Evolutionary conservation across 371 early-diverging fungal genomes (phyloP).

Genomic region (Smittium culicis): DNA sequence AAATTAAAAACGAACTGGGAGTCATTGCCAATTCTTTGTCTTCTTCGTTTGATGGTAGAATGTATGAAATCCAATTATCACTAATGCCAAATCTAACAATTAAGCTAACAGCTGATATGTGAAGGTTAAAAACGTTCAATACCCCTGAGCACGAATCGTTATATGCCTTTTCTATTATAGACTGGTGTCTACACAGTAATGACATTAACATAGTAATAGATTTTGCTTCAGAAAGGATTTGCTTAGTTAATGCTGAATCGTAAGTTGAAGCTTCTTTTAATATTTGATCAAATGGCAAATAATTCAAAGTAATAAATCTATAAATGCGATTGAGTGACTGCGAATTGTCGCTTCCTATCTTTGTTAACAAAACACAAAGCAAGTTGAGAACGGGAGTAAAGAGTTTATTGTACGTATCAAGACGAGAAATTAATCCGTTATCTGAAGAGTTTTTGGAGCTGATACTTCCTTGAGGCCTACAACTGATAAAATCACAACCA

Average conservation of each 20-base stretch:
- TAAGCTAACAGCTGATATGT: constrained; percentile 23
- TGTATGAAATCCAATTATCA: constrained; percentile 17
- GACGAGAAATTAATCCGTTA: constrained; percentile 20
- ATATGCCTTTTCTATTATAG: constrained; percentile 25
- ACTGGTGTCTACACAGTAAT: constrained; percentile 23
- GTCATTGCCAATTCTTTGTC: constrained; percentile 26
- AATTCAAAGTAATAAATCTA: constrained; percentile 46
- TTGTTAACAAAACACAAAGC: constrained; percentile 39
- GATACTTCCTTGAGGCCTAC: constrained; percentile 35
- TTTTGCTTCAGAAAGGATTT: constrained; percentile 35
- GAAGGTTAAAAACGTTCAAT: constrained; percentile 24
- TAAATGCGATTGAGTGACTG: constrained; percentile 37
- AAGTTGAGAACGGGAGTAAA: constrained; percentile 46
- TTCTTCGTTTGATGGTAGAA: constrained; percentile 25
- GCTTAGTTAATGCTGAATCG: constrained; percentile 23
- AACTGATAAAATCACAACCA: constrained; percentile 56
- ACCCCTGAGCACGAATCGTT: constrained; percentile 20
- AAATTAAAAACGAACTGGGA: constrained; percentile 8
- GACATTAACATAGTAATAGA: constrained; percentile 24
- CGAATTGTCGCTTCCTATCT: constrained; percentile 37
- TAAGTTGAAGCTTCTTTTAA: constrained; percentile 34
- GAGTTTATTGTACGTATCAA: constrained; percentile 44
- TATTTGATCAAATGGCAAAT: constrained; percentile 40
- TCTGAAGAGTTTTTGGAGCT: not conserved
- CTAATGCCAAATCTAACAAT: constrained; percentile 21